Base-by-base conservation (phyloP, 257 asterid species). In the Fraxinus americana region DNA sequence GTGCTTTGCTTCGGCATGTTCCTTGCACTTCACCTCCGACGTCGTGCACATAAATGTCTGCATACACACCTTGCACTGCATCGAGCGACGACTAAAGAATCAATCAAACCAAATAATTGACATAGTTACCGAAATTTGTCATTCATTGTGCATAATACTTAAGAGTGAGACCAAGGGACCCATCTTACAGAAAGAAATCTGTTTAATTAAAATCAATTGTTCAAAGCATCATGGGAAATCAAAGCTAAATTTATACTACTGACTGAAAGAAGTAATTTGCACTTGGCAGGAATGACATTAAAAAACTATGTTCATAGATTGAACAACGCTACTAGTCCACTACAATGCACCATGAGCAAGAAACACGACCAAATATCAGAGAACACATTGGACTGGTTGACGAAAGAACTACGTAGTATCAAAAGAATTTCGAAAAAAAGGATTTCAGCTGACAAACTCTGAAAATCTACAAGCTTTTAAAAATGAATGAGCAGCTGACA, bases 1-100 rank as follows among this genome's bases (percentile, higher is more conserved):
- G 78, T 93, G 98, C 87, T 92, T 90, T 36, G 98, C 98, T 81
- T 94, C 98, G 16, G 97, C 97, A 30, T 93, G 98, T 78, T 93
- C 98, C 88, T 61, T 92, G 95, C 98, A 94, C 74, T 94, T 93
- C 80, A 90, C 98, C 90, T 93, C 98, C 9, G 97, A 88, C 1
- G 97, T 93, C 13, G 98, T 93, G 92, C 98, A 93, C 81, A 93
- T 93, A 85, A 93, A 92, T 57, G 89, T 87, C 80, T 87, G 90
- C 90, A 87, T 87, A 71, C 90, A 87, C 43, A 87, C 87, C 77
- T 87, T 87, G 86, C 89, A 87, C 90, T 87, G 87, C 79, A 84
- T 43, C 27, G 7, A 19, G 65, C n/a, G 1, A 67, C 76, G 57
- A 74, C 34, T 21, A 19, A 19, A 54, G 10, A 43, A 50, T 54